These are phyloP conservation scores for Mucuna pruriens DNA, from an alignment of 306 rosid genomes.

Conservation along the genomic window DNA sequence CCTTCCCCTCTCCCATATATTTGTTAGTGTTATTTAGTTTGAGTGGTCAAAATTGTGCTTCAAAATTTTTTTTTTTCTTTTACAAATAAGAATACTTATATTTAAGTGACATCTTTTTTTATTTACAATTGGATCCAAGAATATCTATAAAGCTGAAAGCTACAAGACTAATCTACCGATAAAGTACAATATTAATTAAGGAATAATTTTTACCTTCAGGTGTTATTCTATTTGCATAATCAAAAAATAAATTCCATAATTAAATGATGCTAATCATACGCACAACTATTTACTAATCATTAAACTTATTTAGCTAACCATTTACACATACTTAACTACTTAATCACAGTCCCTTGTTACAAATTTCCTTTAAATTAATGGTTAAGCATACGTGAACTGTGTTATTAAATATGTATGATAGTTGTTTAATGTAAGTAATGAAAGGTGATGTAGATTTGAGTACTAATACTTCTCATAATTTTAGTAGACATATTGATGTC, in stretches of 20 bases:
- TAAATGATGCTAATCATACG: background rate
- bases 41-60: too few species aligned
- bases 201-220: too few species aligned
- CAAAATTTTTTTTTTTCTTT: too few species aligned
- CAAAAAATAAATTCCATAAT: slow-evolving; percentile 61
- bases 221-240: too few species aligned
- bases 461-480: background rate
- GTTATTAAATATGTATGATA: background rate
- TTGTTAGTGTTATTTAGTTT: too few species aligned
- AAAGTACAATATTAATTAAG: too few species aligned
- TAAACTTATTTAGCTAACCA: background rate
- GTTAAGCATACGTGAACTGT: background rate
- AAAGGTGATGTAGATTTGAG: background rate
- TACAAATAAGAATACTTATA: too few species aligned
- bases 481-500: background rate
- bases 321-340: background rate
- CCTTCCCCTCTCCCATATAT: too few species aligned
- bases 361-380: background rate
- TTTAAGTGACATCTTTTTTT: too few species aligned
- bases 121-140: too few species aligned
- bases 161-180: too few species aligned
- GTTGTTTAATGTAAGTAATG: background rate
- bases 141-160: too few species aligned
- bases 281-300: background rate
- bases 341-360: background rate